Conservation (phyloP, 192 early-diverging fungal species). For the Gaertneriomyces semiglobifer region DNA sequence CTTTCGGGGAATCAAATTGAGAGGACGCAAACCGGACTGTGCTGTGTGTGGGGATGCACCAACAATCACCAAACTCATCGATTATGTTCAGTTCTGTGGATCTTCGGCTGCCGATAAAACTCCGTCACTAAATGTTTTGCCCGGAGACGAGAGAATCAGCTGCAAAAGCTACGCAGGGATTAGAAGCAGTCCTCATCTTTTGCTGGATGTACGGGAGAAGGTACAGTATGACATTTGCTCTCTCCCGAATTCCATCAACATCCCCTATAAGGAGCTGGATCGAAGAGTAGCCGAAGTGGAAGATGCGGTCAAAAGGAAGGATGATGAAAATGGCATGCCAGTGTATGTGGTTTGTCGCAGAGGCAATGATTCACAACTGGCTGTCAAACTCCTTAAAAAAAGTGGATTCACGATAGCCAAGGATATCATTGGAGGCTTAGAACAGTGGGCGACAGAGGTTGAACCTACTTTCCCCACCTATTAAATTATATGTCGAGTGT, state of each 20-base stretch:
- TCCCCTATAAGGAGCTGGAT: constrained; percentile 55
- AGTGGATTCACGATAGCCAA: constrained; percentile 58
- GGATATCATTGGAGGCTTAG: constrained; percentile 81
- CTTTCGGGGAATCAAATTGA: constrained; percentile 78
- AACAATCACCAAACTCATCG: constrained; percentile 74
- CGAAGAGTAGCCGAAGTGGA: constrained; percentile 38
- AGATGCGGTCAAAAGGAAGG: constrained; percentile 10
- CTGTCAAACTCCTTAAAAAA: constrained; percentile 70
- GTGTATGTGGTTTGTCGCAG: constrained; percentile 84
- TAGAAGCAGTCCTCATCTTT: constrained; percentile 52
- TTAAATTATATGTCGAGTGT: constrained; percentile 24
- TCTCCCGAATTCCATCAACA: constrained; percentile 64
- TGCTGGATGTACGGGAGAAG: constrained; percentile 88
- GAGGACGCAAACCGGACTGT: constrained; percentile 67
- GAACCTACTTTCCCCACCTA: constrained; percentile 82
- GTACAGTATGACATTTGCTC: constrained; percentile 81
- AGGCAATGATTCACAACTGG: constrained; percentile 88
- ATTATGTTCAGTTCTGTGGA: constrained; percentile 92
- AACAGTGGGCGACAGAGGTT: constrained; percentile 68
- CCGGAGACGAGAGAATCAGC: background rate
- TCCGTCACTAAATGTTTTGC: background rate
- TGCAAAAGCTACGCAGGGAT: background rate
- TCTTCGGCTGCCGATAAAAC: constrained; percentile 68
- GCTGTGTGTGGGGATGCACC: constrained; percentile 84
- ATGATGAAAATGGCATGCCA: constrained; percentile 31